These are phyloP conservation scores for Penicillium maclennaniae DNA, from an alignment of 495 filamentous ascomycete species.

Conservation along the genomic window DNA sequence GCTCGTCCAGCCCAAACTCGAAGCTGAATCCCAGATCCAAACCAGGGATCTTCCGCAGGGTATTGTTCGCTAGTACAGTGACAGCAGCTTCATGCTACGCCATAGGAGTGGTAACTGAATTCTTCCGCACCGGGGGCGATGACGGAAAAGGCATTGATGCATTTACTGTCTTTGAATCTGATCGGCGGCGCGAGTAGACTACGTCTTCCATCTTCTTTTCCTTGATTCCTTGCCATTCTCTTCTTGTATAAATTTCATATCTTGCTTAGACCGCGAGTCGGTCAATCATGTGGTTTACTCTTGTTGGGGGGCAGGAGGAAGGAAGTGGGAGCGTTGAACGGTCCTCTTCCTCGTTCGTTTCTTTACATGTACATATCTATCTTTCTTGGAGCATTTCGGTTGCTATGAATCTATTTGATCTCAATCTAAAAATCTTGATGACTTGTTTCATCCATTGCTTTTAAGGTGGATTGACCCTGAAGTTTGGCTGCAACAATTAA, in stretches of 20 bases:
- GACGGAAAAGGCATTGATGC: slow-evolving; percentile 53
- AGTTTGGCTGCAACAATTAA: no score
- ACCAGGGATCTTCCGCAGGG: slow-evolving; percentile 37
- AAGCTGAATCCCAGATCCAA: not conserved
- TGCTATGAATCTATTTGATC: not conserved
- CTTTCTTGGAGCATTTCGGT: not conserved
- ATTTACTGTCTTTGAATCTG: slow-evolving; percentile 46
- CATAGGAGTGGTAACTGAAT: slow-evolving; percentile 64
- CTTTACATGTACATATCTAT: not conserved
- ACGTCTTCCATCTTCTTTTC: not conserved
- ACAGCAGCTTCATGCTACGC: slow-evolving; percentile 64
- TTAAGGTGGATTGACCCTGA: no score
- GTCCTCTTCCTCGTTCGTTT: not conserved
- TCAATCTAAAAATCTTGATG: not conserved
- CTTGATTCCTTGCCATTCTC: not conserved
- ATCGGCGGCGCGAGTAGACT: slow-evolving; percentile 25
- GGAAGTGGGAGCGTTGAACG: not conserved
- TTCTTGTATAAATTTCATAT: not conserved
- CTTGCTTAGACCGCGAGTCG: not conserved
- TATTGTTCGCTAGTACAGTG: slow-evolving; percentile 54
- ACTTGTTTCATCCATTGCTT: no score
- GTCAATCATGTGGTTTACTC: not conserved
- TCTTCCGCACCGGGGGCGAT: slow-evolving; percentile 55
- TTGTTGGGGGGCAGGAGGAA: no score
- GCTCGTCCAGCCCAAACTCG: not conserved